phyloP scores from a whole-genome alignment of 2,329 filamentous ascomycete species.

The Phoma sp. region DNA sequence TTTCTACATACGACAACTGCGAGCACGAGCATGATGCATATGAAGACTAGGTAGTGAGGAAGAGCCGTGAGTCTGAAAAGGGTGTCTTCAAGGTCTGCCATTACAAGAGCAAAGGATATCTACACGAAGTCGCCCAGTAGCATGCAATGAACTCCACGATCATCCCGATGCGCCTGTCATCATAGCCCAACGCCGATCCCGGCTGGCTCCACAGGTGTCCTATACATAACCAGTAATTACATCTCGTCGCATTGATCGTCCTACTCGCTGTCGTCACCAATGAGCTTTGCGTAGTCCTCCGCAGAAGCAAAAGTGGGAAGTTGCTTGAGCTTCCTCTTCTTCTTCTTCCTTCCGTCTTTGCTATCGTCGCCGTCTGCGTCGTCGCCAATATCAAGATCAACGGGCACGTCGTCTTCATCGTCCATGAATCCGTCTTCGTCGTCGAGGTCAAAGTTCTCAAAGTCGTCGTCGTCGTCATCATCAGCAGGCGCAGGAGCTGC shows the following conservation, averaged over 20 bases:
- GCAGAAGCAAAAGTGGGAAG: conserved; percentile 91
- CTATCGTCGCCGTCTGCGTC: conserved; percentile 50
- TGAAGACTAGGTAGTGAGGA: too few relatives aligned
- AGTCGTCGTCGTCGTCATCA: conserved; percentile 44
- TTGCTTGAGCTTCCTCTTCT: conserved; percentile 84
- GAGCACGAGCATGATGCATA: too few relatives aligned
- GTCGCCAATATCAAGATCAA: conserved; percentile 53
- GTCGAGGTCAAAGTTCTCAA: conserved; percentile 53
- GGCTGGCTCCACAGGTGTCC: conserved; percentile 18
- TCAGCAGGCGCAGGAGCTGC: conserved; percentile 52
- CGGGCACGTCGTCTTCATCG: conserved; percentile 62
- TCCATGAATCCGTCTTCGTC: conserved; percentile 63
- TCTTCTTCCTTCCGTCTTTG: conserved; percentile 60
- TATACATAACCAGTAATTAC: conserved; percentile 16
- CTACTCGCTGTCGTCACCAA: conserved; percentile 61
- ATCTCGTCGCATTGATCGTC: not conserved
- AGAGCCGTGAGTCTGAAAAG: not conserved
- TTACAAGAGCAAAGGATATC: conserved; percentile 44
- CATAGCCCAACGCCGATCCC: conserved; percentile 17
- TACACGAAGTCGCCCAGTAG: conserved; percentile 30
- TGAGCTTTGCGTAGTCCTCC: conserved; percentile 89
- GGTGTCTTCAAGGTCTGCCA: conserved; percentile 16
- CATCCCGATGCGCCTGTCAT: conserved; percentile 19
- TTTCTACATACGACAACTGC: too few relatives aligned
- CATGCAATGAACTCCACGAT: conserved; percentile 16